Evolutionary conservation across 1,284 basidiomycete species (phyloP), one percentile per base, ranked within the genome.

Genomic region (Ustilago cynodontis): DNA sequence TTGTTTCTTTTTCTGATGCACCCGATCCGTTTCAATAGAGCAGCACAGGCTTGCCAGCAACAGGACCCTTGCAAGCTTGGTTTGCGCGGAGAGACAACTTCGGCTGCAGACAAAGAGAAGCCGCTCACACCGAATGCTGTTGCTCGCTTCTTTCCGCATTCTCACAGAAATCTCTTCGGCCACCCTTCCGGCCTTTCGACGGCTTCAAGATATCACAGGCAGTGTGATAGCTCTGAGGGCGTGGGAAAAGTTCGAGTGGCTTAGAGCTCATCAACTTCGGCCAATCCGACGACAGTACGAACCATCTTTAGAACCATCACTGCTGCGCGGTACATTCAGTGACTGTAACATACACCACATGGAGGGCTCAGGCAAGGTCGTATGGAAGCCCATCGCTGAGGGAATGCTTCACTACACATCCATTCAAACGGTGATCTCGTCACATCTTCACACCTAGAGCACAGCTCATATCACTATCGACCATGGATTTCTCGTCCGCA

Each of bases 401-500:
- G 41, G 6, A 7, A 43, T 43, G 20, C n/a, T n/a, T 4, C 20
- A 43, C n/a, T 6, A 20, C n/a, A 14, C 41, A 43, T 18, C 41
- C 16, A 6, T 20, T 24, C 14, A 7, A 54, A 18, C 2, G 8
- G 45, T 5, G 7, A 47, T 22, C 45, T 29, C 47, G 20, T 20
- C 16, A 18, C 41, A 43, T 20, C 41, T 20, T n/a, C 5, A 20
- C n/a, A 4, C n/a, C 41, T n/a, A n/a, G 31, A 33, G n/a, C n/a
- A 43, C 18, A 14, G 41, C 41, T 43, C 41, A 43, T 11, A 33
- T 5, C 31, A 43, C 11, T 14, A 14, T 16, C 33, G 13, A 39
- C 24, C 28, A 51, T 73, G 71, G 71, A 73, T 26, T 31, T 64
- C 28, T 35, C 61, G 10, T 56, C 65, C 6, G 53, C 65, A 10